phyloP scores from a whole-genome alignment of 352 stramenopile species.

The Thraustotheca clavata region DNA sequence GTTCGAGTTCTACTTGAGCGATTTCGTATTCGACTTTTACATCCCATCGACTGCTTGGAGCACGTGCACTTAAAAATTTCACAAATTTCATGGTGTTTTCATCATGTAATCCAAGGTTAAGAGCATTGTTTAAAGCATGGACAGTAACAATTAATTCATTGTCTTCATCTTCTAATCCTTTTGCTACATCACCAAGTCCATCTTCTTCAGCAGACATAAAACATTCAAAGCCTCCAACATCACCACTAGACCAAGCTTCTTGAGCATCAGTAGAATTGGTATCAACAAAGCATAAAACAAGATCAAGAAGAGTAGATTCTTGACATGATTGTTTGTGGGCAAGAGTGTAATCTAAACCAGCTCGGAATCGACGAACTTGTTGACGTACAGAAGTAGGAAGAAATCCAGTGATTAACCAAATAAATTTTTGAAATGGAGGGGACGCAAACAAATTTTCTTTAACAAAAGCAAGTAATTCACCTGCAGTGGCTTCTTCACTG shows the following conservation, averaged over 20 bases:
- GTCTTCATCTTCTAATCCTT: constrained; percentile 80
- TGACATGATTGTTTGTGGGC: constrained; percentile 58
- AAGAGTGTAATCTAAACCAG: constrained; percentile 89
- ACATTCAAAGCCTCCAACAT: constrained; percentile 79
- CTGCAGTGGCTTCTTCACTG: not conserved
- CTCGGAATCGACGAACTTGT: constrained; percentile 71
- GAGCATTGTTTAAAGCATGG: constrained; percentile 77
- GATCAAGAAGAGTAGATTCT: constrained; percentile 24
- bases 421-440: constrained; percentile 40
- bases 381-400: constrained; percentile 33
- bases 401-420: constrained; percentile 40
- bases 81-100: constrained; percentile 86
- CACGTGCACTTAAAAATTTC: constrained; percentile 84
- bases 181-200: constrained; percentile 82
- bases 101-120: constrained; percentile 87
- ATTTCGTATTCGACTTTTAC: constrained; percentile 65
- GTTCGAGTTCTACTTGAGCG: constrained; percentile 1
- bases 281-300: constrained; percentile 35
- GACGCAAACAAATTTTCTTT: constrained; percentile 44
- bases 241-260: constrained; percentile 28
- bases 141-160: constrained; percentile 80
- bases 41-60: constrained; percentile 82
- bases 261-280: constrained; percentile 29
- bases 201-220: constrained; percentile 80
- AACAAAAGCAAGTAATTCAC: not conserved